Base-by-base conservation (phyloP, 2,329 filamentous ascomycete genomes). In the Capronia coronata region DNA sequence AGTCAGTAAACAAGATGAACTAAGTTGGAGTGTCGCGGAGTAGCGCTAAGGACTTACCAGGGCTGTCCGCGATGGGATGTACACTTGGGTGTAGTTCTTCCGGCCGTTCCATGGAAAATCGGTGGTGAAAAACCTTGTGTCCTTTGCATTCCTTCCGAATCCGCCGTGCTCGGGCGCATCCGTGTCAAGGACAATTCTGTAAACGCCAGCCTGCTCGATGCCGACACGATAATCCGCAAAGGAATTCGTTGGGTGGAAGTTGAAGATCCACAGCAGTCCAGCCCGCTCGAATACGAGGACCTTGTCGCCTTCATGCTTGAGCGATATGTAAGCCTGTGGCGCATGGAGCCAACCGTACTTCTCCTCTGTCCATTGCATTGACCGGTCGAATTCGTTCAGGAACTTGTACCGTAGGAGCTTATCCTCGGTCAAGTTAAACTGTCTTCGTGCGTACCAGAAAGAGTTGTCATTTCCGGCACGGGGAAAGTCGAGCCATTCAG, bases 401-500 rank as follows among this genome's bases (percentile, higher is more conserved):
- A 86, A 94, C 59, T 82, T 78, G 73, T 97, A 98, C 10, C 93
- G 86, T 29, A 98, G 79, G 10, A 95, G 74, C 0, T 74, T 59
- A 65, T 98, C 93, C 46, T 96, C 88, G 0, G 88, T 83, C 13
- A 98, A 79, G 68, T 98, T 97, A 59, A 96, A 82, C 67, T 96
- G 91, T 51, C 93, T 85, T 18, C 93, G 82, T 2, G 90, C 90
- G 65, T 95, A 95, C 82, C 87, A 91, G 75, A 90, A 96, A 39
- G 86, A 93, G 70, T 95, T 94, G 63, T 83, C 73, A 71, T 96
- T 96, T 51, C 93, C 93, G 63, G 84, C 88, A 44, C 93, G 86
- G 2, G 93, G 93, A 69, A 98, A 98, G 68, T 98, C 93, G 32
- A 98, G 85, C 93, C 93, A 98, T 69, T 98, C 93, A 0, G 93